Base-by-base conservation (phyloP, 1,284 basidiomycete species). In the Agaricales sp. region DNA sequence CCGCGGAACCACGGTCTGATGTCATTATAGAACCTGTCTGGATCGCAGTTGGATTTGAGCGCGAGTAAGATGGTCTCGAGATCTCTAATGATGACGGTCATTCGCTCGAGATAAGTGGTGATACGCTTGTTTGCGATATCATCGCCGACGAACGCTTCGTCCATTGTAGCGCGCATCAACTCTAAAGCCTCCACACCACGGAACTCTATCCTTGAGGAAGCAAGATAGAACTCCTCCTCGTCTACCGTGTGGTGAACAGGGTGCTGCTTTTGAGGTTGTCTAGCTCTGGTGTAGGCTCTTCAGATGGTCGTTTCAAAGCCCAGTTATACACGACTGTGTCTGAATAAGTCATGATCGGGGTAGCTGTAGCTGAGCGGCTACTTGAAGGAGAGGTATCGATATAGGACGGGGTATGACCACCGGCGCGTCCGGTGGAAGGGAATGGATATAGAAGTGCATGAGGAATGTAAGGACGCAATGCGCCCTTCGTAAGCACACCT, bases 241-340 rank as follows among this genome's bases (percentile, higher is more conserved):
- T 92, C 90, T n/a, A 63, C 64, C 1, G 87, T 88, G 19, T 78
- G 1, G 92, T 94, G 66, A 97, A 97, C 0, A 80, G 71, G 2
- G 81, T 83, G 47, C 74, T 68, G 55, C 79, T 80, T 35, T 70
- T 69, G 37, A 90, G 65, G 56, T 85, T 83, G 58, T 82, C 59
- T 30, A 74, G 63, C 52, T 77, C 49, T n/a, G 69, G 63, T 0
- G 56, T 51, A 16, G 54, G 49, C 43, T 49, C 46, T 13, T 20
- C 30, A 35, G 30, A 30, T 61, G 54, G 4, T 14, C 58, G 62
- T 46, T 63, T 67, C 50, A 78, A 69, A 4, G 68, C 63, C 90
- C 91, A 96, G 61, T 97, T 96, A 71, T 93, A 98, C 4, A 98
- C 74, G 2, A 97, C 93, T 23, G 86, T 87, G 62, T 95, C 93